Base-by-base conservation (phyloP, 371 early-diverging fungal genomes). In the Mucor saturninus region DNA sequence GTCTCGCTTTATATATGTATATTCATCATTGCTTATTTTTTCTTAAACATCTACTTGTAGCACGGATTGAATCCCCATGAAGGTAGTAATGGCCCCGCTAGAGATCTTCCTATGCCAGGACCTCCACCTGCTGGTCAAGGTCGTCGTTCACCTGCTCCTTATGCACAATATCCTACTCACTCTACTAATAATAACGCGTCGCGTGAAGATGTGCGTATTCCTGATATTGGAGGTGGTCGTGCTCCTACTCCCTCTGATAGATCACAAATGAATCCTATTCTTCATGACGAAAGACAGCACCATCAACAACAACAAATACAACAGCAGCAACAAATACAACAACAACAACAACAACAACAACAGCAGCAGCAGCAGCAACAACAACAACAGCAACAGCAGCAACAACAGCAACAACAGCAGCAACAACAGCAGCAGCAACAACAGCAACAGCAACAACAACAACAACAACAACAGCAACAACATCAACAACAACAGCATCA, bases 231-330 rank as follows among this genome's bases (percentile, higher is more conserved):
- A 11, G 42, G 56, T 28, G 71, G 68, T 15, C 77, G 73, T 61
- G 79, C 77, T 7, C 81, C 81, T 59, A 75, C 78, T 1, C 81
- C 81, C 13, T 77, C 81, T 10, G 81, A 81, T n/a, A 65, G 81
- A 26, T 69, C 76, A n/a, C 81, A 81, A 67, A 81, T 81, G 79
- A 81, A 81, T 50, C 81, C 81, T 9, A 81, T 81, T 49, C 59
- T 76, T 37, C 65, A 68, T 40, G 75, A 76, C 3, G 67, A 75
- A 56, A 54, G 62, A 43, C 65, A 62, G 7, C 73, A 42, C 48
- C 73, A 61, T 54, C 72, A 28, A 15, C 71, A 46, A 26, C 69
- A 60, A 11, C 61, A 48, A 51, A 54, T 60, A n/a, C 54, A 59
- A 14, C 65, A 37, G 4, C 64, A 48, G 28, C 64, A 54, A 51